A percentile compares a stretch with the other conserved stretches of the same genome.
Conservation (phyloP, 352 stramenopile genomes). For the Phytophthora vignae region DNA sequence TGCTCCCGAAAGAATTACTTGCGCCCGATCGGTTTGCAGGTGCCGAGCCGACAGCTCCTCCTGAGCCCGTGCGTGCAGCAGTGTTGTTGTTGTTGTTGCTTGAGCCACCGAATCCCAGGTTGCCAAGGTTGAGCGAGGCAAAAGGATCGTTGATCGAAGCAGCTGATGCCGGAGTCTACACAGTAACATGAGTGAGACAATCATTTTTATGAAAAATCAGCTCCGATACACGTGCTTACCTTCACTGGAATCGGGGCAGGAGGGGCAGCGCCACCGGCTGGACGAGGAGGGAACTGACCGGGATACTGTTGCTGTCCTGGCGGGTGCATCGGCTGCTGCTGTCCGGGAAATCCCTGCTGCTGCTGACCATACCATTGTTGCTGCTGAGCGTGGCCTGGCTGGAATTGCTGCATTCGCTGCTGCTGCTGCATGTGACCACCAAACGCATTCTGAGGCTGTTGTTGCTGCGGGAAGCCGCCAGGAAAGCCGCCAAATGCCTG, state of each 20-base stretch:
- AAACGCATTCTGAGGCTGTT: constrained; percentile 36
- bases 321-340: constrained; percentile 40
- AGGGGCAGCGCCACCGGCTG: constrained; percentile 12
- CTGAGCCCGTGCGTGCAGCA: constrained; percentile 28
- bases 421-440: constrained; percentile 44
- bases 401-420: constrained; percentile 45
- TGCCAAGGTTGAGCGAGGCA: constrained; percentile 69
- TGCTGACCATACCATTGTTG: constrained; percentile 57
- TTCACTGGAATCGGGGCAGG: constrained; percentile 44
- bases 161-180: constrained; percentile 37
- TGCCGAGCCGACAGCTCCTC: constrained; percentile 32
- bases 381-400: constrained; percentile 46
- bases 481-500: constrained; percentile 38
- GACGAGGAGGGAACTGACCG: constrained; percentile 39
- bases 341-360: constrained; percentile 36
- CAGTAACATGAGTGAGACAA: neutral
- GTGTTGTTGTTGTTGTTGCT: constrained; percentile 26
- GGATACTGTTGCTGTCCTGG: constrained; percentile 36
- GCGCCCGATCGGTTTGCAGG: constrained; percentile 17
- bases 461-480: constrained; percentile 31
- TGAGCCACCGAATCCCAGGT: constrained; percentile 51
- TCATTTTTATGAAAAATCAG: neutral
- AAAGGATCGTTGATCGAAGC: constrained; percentile 77
- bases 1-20: constrained; percentile 35
- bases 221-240: constrained; percentile 27